Evolutionary conservation across 129 eudicot species (phyloP).

Genomic region (Smallanthus sonchifolius): DNA sequence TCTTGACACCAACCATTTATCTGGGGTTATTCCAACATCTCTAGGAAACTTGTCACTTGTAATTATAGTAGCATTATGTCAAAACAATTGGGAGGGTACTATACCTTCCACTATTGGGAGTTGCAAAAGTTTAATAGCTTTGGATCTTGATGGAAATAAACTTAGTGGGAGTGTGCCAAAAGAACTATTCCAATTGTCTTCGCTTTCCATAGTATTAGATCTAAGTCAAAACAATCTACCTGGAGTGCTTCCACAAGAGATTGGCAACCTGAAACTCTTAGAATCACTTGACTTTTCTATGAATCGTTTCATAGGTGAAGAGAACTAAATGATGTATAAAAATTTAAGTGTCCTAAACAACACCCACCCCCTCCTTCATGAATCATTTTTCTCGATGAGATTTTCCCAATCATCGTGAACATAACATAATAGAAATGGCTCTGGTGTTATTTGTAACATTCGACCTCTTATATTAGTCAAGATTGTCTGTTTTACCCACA

Average conservation of each 20-base stretch:
- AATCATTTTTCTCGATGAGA: too few relatives aligned
- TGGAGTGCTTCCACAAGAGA: conserved; percentile 11
- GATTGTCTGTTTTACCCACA: too few relatives aligned
- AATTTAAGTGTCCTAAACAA: too few relatives aligned
- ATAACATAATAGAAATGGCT: too few relatives aligned
- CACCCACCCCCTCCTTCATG: too few relatives aligned
- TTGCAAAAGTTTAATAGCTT: background rate
- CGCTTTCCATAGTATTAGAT: conserved; percentile 17
- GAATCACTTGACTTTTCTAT: too few relatives aligned
- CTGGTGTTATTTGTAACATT: too few relatives aligned
- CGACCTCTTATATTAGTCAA: too few relatives aligned
- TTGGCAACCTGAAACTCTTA: too few relatives aligned
- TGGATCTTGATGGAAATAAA: conserved; percentile 2
- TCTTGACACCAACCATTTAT: background rate
- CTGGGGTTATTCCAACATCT: background rate
- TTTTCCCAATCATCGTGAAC: too few relatives aligned
- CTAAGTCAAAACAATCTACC: conserved; percentile 10
- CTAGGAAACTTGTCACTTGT: conserved; percentile 11
- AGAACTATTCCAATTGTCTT: conserved; percentile 18
- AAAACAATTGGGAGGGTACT: conserved; percentile 14
- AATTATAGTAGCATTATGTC: background rate
- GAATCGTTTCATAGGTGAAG: too few relatives aligned
- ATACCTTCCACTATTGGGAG: conserved; percentile 24
- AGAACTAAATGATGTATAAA: too few relatives aligned
- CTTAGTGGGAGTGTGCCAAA: conserved; percentile 10